Evolutionary conservation across 2,329 filamentous ascomycete species (phyloP).

Genomic region (Ascochyta fabae): DNA sequence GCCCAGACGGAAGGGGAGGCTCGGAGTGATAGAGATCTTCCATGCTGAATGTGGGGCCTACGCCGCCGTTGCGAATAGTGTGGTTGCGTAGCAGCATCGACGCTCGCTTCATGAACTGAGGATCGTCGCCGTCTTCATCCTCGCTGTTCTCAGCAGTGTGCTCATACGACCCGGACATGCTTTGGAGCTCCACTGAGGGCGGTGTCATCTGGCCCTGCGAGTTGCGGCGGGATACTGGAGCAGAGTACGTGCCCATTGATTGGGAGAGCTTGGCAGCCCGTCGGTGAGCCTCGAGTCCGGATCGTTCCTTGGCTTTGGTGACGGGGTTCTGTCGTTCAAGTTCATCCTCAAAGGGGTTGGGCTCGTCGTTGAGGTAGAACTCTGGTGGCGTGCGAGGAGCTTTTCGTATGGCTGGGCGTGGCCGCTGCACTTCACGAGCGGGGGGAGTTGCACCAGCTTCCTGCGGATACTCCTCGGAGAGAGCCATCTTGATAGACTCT

Average conservation of each 20-base stretch:
- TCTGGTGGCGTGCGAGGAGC: slow-evolving; percentile 40
- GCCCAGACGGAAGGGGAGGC: slow-evolving; percentile 51
- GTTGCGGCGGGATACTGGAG: slow-evolving; percentile 44
- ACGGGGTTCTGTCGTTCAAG: slow-evolving; percentile 13
- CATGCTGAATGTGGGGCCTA: slow-evolving; percentile 23
- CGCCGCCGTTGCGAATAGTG: slow-evolving; percentile 29
- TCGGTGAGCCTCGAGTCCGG: slow-evolving; percentile 44
- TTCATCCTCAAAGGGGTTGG: slow-evolving; percentile 43
- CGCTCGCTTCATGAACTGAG: slow-evolving; percentile 52
- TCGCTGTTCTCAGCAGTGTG: slow-evolving; percentile 33
- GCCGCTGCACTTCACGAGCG: slow-evolving; percentile 39
- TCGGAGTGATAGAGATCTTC: slow-evolving; percentile 44
- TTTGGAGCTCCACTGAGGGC: slow-evolving; percentile 28
- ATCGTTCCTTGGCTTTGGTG: slow-evolving; percentile 38
- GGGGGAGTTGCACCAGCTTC: slow-evolving; percentile 25
- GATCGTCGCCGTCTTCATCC: slow-evolving; percentile 37
- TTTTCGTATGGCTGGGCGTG: slow-evolving; percentile 48
- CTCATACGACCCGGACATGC: slow-evolving; percentile 24
- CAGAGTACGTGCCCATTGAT: slow-evolving; percentile 46
- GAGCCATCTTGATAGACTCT: slow-evolving; percentile 44
- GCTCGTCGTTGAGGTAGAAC: slow-evolving; percentile 42
- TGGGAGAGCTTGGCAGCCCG: slow-evolving; percentile 45
- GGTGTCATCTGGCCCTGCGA: slow-evolving; percentile 40
- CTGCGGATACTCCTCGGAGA: slow-evolving; percentile 37
- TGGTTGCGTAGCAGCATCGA: slow-evolving; percentile 44